Evolutionary conservation across 495 filamentous ascomycete genomes (phyloP), one percentile per base, ranked within the genome.

Genomic region (Aspergillus panamensis): DNA sequence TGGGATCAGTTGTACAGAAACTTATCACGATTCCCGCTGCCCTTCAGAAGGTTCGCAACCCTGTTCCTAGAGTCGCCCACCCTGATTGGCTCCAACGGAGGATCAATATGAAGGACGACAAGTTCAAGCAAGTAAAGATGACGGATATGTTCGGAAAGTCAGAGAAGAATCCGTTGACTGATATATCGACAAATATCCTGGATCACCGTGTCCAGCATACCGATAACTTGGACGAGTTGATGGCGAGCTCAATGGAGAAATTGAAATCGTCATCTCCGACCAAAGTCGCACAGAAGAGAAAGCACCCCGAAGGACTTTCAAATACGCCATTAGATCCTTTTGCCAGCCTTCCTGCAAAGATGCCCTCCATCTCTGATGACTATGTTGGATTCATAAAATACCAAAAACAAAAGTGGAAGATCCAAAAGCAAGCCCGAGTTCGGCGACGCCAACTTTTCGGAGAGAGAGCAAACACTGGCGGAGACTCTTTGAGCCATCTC

Each of bases 381-480:
- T 99, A 99, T 58, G 73, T 81, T 20, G 91, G 84, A 0, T 99
- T 96, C 77, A 73, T 99, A 47, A 81, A 87, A 67, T 99, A 99
- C 65, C 94, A 99, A 67, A 99, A 99, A 72, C 84, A 91, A 73
- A 99, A 99, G 69, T 99, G 94, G 94, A 96, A 91, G 73, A 89
- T 99, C 29, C 94, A 99, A 69, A 95, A 90, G 66, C 90, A 96
- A 70, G 92, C 94, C 40, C 83, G 93, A 40, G 81, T 87, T 63
- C 87, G 94, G 10, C 83, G 94, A 45, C 83, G 92, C 42, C 94
- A 99, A 66, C 78, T 97, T 3, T 99, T 97, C 65, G 94, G 94
- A 32, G 93, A 99, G 61, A 86, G 88, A 47, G 81, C 80, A 10
- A 85, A 83, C 59, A 77, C 82, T 44, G 79, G 84, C 19, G 73